phyloP scores from a whole-genome alignment of 441 rosid species.

The Corymbia calophylla region DNA sequence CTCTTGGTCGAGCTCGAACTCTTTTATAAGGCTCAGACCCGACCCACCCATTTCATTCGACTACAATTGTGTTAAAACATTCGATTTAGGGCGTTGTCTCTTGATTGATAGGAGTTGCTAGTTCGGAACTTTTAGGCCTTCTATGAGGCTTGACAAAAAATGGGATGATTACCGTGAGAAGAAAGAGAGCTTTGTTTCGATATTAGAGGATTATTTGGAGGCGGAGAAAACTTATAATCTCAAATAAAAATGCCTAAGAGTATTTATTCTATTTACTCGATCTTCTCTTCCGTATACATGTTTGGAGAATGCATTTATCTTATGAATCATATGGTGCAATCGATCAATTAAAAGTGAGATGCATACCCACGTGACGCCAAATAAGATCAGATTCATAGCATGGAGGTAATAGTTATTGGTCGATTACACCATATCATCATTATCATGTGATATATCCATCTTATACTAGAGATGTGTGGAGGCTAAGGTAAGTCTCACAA shows the following conservation, averaged over 20 bases:
- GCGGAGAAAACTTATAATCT: not conserved
- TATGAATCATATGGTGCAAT: fast-evolving
- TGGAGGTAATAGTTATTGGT: fast-evolving
- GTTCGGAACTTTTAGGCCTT: not conserved
- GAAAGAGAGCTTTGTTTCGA: not conserved
- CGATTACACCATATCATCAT: not conserved
- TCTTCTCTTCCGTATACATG: not conserved
- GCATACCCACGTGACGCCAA: not conserved
- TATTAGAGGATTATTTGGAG: not conserved
- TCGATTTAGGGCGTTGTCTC: no score
- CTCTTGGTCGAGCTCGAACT: no score
- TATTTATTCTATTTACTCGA: not conserved
- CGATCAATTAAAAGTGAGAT: not conserved
- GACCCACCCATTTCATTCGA: no score
- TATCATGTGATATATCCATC: no score
- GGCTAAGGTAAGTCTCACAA: not conserved
- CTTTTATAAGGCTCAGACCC: no score
- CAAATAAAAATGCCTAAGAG: not conserved
- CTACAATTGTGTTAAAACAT: no score
- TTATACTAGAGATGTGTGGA: not conserved
- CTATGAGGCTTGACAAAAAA: not conserved
- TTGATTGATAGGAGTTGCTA: not conserved
- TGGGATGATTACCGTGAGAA: not conserved
- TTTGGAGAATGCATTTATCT: no score
- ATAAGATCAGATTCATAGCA: not conserved